phyloP scores from a whole-genome alignment of 2,329 filamentous ascomycete genomes.

The Beauveria sp. region DNA sequence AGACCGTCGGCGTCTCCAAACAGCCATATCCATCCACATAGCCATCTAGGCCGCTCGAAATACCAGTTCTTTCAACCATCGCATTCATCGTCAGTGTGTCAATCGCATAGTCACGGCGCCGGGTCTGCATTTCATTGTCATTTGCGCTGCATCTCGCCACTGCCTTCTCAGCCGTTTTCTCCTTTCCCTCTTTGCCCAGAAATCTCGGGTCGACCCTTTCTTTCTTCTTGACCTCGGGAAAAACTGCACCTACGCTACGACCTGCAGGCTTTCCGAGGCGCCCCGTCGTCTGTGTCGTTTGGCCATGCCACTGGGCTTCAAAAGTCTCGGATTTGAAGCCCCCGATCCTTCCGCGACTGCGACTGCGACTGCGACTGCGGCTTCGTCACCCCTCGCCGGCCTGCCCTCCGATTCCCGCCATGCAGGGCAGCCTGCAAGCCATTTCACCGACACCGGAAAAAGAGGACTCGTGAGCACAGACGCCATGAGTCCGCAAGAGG shows the following conservation, averaged over 20 bases:
- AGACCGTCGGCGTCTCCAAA: neutral
- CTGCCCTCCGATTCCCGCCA: slow-evolving; percentile 21
- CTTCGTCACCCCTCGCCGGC: neutral
- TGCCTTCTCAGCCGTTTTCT: neutral
- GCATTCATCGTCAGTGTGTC: neutral
- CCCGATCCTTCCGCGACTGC: slow-evolving; percentile 10
- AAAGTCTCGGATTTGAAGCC: slow-evolving; percentile 11
- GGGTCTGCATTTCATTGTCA: neutral
- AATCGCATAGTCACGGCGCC: neutral
- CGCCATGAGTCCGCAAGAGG: slow-evolving; percentile 26
- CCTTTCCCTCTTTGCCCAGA: neutral
- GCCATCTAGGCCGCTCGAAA: neutral
- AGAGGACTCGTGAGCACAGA: slow-evolving; percentile 19
- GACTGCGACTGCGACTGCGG: neutral
- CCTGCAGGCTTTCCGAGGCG: neutral
- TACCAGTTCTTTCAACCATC: neutral
- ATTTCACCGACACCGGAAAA: slow-evolving; percentile 20
- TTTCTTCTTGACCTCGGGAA: neutral
- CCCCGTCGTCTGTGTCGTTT: neutral
- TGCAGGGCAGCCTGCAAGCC: slow-evolving; percentile 23
- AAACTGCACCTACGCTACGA: neutral
- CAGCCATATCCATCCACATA: neutral
- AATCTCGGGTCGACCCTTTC: neutral
- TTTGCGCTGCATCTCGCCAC: neutral
- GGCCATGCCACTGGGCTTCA: slow-evolving; percentile 13